A percentile compares a stretch with the other conserved stretches of the same genome.
These are phyloP conservation scores for Alternaria brassicicola DNA, from an alignment of 2,329 filamentous ascomycete genomes.

Conservation along the genomic window DNA sequence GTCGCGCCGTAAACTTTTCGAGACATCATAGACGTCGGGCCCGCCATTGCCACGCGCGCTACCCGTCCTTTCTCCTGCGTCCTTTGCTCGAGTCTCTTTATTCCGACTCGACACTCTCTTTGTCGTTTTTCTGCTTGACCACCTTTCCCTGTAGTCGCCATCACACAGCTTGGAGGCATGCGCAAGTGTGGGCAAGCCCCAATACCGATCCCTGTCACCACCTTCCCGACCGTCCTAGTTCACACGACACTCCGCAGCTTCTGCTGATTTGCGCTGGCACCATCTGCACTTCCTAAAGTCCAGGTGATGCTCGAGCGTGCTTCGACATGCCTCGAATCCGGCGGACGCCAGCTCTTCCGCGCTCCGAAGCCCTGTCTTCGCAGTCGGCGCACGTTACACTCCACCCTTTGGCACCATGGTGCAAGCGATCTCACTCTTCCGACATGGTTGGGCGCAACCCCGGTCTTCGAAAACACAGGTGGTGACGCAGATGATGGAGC, in stretches of 20 bases:
- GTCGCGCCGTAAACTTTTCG: conserved; percentile 32
- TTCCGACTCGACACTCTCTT: background rate
- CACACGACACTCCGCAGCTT: conserved; percentile 1
- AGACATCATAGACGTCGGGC: conserved; percentile 22
- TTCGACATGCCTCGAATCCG: conserved; percentile 63
- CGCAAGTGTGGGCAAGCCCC: conserved; percentile 23
- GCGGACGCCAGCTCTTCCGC: conserved; percentile 59
- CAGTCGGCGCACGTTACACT: conserved; percentile 59
- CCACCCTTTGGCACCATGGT: conserved; percentile 63
- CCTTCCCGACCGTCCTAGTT: conserved; percentile 12
- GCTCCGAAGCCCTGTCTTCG: conserved; percentile 47
- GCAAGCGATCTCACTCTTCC: conserved; percentile 54
- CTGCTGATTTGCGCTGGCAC: conserved; percentile 32
- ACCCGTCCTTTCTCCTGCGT: conserved; percentile 2
- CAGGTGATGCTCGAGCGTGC: conserved; percentile 64
- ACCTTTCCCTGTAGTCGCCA: conserved; percentile 10
- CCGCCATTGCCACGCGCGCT: conserved; percentile 19
- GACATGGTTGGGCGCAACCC: conserved; percentile 35
- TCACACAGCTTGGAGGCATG: conserved; percentile 25
- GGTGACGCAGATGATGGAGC: conserved; percentile 19
- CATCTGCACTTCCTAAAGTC: conserved; percentile 26
- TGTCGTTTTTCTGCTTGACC: background rate
- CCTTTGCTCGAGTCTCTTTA: conserved; percentile 11
- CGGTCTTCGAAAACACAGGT: conserved; percentile 9
- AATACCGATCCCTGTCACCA: background rate